A percentile compares a stretch with the other conserved stretches of the same genome.
phyloP scores from a whole-genome alignment of 2,329 filamentous ascomycete species.

The Phyllosticta ampelicida region DNA sequence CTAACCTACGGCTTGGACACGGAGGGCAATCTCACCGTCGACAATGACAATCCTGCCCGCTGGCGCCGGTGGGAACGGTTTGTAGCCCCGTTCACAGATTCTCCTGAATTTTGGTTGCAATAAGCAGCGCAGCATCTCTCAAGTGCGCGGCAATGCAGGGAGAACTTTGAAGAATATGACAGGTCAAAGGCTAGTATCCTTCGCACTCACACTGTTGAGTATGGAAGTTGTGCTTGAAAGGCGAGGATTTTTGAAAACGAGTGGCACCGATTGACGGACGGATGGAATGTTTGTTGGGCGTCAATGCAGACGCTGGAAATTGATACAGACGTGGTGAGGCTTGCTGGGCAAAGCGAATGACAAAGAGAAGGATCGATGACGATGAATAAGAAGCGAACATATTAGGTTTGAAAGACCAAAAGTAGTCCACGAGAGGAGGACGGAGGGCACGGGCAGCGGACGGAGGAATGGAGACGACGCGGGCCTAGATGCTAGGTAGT shows the following conservation, averaged over 20 bases:
- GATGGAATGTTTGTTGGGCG: not conserved
- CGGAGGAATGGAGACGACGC: too few species aligned
- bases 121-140: too few species aligned
- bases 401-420: too few species aligned
- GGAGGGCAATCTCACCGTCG: not conserved
- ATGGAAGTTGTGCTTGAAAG: not conserved
- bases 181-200: not conserved
- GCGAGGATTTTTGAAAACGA: not conserved
- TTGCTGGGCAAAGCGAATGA: not conserved
- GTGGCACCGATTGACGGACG: not conserved
- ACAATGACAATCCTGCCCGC: not conserved
- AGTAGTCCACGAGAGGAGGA: too few species aligned
- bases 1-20: not conserved
- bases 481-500: too few species aligned
- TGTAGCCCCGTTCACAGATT: too few species aligned
- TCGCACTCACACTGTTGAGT: not conserved
- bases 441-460: too few species aligned
- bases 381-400: too few species aligned
- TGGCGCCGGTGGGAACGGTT: not conserved
- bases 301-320: not conserved
- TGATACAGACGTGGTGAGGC: not conserved
- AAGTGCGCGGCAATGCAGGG: too few species aligned
- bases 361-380: not conserved
- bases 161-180: not conserved
- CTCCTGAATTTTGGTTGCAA: too few species aligned